phyloP scores from a whole-genome alignment of 2,329 filamentous ascomycete species.

The Cordyceps farinosa region DNA sequence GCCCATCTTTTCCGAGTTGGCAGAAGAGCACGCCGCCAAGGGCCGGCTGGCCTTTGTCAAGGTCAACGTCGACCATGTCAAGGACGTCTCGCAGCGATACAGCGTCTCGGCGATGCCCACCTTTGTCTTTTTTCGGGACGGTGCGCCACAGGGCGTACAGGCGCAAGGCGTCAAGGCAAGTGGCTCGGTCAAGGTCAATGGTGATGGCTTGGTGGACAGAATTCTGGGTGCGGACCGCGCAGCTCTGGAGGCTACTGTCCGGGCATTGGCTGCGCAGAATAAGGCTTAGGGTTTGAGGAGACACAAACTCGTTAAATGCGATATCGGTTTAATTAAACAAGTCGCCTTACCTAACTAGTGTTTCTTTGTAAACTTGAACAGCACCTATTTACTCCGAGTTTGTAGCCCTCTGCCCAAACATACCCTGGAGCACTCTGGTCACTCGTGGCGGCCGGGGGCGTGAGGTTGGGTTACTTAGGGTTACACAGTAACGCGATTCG shows the following conservation, averaged over 20 bases:
- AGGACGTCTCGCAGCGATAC: conserved; percentile 70
- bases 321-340: too few species aligned
- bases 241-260: conserved; percentile 28
- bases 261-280: conserved; percentile 19
- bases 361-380: too few species aligned
- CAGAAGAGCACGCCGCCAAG: conserved; percentile 21
- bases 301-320: too few species aligned
- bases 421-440: too few species aligned
- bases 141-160: conserved; percentile 40
- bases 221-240: conserved; percentile 29
- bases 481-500: too few species aligned
- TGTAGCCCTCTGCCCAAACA: too few species aligned
- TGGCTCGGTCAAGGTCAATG: conserved; percentile 24
- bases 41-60: conserved; percentile 73
- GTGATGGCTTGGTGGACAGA: conserved; percentile 29
- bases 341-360: too few species aligned
- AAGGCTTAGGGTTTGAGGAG: too few species aligned
- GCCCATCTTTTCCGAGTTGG: conserved; percentile 52
- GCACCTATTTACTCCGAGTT: too few species aligned
- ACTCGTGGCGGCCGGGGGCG: too few species aligned
- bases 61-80: conserved; percentile 79
- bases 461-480: too few species aligned
- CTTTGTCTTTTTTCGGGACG: conserved; percentile 77
- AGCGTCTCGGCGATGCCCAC: conserved; percentile 86
- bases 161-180: conserved; percentile 23